Evolutionary conservation across 2,329 filamentous ascomycete species (phyloP).

Genomic region (Aspergillus sp.): DNA sequence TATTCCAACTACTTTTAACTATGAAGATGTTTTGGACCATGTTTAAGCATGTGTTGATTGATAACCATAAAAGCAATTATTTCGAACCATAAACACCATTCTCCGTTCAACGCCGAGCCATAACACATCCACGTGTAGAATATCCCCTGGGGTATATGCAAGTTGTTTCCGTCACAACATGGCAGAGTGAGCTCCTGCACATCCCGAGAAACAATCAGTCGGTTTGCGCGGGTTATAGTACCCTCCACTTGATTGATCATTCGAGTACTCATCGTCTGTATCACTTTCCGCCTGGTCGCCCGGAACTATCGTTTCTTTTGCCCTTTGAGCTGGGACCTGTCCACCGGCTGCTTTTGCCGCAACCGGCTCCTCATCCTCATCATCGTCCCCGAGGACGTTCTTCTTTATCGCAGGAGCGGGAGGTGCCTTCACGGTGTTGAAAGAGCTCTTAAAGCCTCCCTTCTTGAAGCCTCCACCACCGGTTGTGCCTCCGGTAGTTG

Average conservation of each 20-base stretch:
- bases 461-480: conserved; percentile 59
- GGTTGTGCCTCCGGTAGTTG: conserved; percentile 13
- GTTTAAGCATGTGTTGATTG: too few species aligned
- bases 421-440: conserved; percentile 49
- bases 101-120: neutral
- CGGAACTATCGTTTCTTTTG: conserved; percentile 1
- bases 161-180: neutral
- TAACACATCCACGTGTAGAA: neutral
- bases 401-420: conserved; percentile 27
- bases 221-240: conserved; percentile 49
- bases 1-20: too few species aligned
- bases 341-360: conserved; percentile 11
- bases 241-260: conserved; percentile 29
- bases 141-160: too few species aligned
- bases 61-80: too few species aligned
- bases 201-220: conserved; percentile 42
- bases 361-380: conserved; percentile 29
- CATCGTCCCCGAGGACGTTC: conserved; percentile 39
- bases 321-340: conserved; percentile 1
- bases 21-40: too few species aligned
- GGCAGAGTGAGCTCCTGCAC: conserved; percentile 18
- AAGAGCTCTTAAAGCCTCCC: conserved; percentile 72
- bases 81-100: neutral
- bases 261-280: conserved; percentile 59
- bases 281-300: conserved; percentile 59